A percentile compares a stretch with the other conserved stretches of the same genome.
These are phyloP conservation scores for Ehretia macrophylla DNA, from an alignment of 257 asterid species.

Conservation along the genomic window DNA sequence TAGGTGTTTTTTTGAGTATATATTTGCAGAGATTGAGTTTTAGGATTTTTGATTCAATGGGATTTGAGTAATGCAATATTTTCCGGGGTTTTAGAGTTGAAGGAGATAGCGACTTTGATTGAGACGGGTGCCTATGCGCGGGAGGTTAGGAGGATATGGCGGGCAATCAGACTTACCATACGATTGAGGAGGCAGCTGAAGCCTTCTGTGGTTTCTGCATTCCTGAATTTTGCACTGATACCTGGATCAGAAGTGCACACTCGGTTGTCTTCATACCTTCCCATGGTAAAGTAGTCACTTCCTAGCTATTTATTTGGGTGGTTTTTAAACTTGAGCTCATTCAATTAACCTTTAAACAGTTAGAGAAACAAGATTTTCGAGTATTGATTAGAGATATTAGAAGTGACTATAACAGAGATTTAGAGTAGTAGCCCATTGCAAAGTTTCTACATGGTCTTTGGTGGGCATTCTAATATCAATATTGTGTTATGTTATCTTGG, in stretches of 20 bases:
- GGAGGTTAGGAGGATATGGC: constrained; percentile 64
- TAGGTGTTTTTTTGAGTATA: not conserved
- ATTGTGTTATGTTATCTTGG: not conserved
- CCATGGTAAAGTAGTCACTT: constrained; percentile 32
- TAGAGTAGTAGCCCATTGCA: too few species aligned
- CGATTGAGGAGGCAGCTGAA: constrained; percentile 56
- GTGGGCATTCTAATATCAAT: not conserved
- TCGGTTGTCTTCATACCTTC: constrained; percentile 49
- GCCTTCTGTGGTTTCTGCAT: constrained; percentile 46
- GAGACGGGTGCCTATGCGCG: constrained; percentile 80
- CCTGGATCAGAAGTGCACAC: constrained; percentile 70
- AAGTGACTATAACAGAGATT: not conserved
- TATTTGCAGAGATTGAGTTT: not conserved
- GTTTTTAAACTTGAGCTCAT: not conserved
- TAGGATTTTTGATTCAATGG: not conserved
- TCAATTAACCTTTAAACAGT: too few species aligned
- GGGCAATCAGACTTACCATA: constrained; percentile 69
- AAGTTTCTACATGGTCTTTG: not conserved
- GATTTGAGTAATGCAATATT: not conserved
- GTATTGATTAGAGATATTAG: not conserved
- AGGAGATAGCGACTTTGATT: constrained; percentile 64
- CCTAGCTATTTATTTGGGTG: not conserved
- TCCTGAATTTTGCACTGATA: constrained; percentile 46
- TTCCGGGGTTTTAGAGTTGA: constrained; percentile 49
- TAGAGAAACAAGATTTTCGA: not conserved